phyloP scores from a whole-genome alignment of 2,329 filamentous ascomycete genomes.

The Calonectria crousiana region DNA sequence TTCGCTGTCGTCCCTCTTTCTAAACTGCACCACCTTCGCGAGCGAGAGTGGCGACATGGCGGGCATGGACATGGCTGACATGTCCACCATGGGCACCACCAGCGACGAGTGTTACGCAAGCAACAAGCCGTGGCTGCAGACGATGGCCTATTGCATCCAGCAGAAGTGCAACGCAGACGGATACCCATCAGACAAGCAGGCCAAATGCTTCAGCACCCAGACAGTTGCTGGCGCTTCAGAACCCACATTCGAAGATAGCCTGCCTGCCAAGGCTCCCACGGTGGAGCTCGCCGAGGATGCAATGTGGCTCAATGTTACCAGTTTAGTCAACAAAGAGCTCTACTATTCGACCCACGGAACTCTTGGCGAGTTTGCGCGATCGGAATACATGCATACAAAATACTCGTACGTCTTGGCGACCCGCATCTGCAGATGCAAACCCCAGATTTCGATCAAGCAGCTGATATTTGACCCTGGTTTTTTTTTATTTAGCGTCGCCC shows the following conservation, averaged over 20 bases:
- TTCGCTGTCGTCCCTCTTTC: background rate
- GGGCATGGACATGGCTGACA: slow-evolving; percentile 1
- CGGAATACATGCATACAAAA: slow-evolving; percentile 2
- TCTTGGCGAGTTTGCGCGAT: slow-evolving; percentile 8
- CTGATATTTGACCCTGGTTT: background rate
- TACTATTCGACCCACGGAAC: slow-evolving; percentile 1
- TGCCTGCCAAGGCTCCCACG: background rate
- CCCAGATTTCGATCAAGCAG: background rate
- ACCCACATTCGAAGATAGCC: background rate
- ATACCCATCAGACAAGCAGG: background rate
- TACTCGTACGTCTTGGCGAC: background rate
- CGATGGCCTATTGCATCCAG: slow-evolving; percentile 9
- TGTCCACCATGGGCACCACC: slow-evolving; percentile 1
- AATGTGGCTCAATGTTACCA: background rate
- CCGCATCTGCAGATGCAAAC: background rate
- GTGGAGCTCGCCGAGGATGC: background rate
- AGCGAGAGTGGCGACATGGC: background rate
- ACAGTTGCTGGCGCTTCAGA: background rate
- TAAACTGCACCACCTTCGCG: background rate
- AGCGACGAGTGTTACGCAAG: background rate
- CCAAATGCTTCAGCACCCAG: background rate
- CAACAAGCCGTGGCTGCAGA: background rate
- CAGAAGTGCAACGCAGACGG: background rate
- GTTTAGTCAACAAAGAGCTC: background rate
- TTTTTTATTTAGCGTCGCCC: background rate